Evolutionary conservation across 441 rosid species (phyloP).

Genomic region (Eutrema salsugineum): DNA sequence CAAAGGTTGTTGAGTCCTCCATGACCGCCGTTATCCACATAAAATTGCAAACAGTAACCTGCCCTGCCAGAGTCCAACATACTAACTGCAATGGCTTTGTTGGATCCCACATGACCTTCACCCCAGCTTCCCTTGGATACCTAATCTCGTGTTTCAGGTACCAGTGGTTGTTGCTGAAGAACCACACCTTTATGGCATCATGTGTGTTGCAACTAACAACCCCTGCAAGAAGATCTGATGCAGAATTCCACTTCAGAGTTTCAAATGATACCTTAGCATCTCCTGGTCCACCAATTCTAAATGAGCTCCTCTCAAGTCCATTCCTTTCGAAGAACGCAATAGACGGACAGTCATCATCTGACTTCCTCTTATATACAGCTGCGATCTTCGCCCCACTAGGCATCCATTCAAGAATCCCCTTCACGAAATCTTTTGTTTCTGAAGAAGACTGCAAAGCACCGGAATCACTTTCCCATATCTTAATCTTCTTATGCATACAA

Average conservation of each 20-base stretch:
- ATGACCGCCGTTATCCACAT: constrained; percentile 73
- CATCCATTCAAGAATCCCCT: constrained; percentile 90
- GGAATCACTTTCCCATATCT: constrained; percentile 92
- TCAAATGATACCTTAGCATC: constrained; percentile 42
- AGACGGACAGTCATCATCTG: constrained; percentile 52
- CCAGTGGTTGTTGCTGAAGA: constrained; percentile 87
- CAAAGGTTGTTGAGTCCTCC: constrained; percentile 78
- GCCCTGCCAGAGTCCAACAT: constrained; percentile 80
- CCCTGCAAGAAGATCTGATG: constrained; percentile 88
- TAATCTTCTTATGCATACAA: constrained; percentile 51
- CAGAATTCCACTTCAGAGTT: constrained; percentile 83
- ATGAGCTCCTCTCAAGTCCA: constrained; percentile 81
- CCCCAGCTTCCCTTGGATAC: constrained; percentile 56
- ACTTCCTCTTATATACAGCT: constrained; percentile 57
- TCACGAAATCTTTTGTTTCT: constrained; percentile 59
- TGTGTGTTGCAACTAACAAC: constrained; percentile 57
- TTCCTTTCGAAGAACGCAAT: constrained; percentile 82
- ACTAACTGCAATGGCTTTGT: constrained; percentile 74
- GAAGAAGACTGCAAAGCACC: constrained; percentile 75
- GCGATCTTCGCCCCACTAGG: constrained; percentile 95
- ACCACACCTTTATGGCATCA: constrained; percentile 75
- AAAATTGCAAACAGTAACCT: constrained; percentile 61
- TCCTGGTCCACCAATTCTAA: constrained; percentile 47
- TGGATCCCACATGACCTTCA: constrained; percentile 92
- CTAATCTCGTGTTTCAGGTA: constrained; percentile 83